Base-by-base conservation (phyloP, 2,329 filamentous ascomycete genomes). In the Cladosporium sp. region DNA sequence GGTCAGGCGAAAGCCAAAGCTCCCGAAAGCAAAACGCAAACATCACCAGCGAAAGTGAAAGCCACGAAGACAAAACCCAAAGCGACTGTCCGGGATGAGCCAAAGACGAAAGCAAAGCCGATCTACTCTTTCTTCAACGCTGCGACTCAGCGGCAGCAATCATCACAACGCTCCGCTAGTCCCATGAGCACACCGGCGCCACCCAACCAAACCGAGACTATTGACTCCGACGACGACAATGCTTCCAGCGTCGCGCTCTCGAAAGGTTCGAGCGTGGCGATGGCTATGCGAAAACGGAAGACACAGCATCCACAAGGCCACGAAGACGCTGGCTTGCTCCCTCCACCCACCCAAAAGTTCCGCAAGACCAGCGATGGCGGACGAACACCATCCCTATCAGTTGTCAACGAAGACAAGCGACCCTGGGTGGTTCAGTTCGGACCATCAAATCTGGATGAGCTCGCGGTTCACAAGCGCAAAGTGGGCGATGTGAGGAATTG, bases 381-480 rank as follows among this genome's bases (percentile, higher is more conserved):
- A 43, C 77, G 75, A 21, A 69, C 76, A 14, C 70, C 77, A 1
- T 71, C 76, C 10, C 73, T 71, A 56, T 67, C 59, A 25, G 65
- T 66, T 23, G 36, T 46, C 57, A 75, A 70, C 58, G 82, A 86
- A 39, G 89, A 92, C 69, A 78, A 83, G 58, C 85, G 90, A 61
- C 93, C 94, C 3, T 98, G 94, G 94, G 91, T 91, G 18, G 93
- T 97, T 71, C 87, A 89, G 70, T 98, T 92, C 77, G 89, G 86
- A 2, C 94, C 94, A 0, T 73, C 77, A 2, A 90, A 86, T 70
- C 77, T 97, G 14, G 88, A 93, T 18, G 94, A 98, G 79, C 82
- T 99, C 54, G 94, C 91, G 0, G 94, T 99, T 21, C 93, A 99
- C 77, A 97, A 96, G 81, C 95, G 87, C 72, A 99, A 99, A 77